Evolutionary conservation across 2,329 filamentous ascomycete genomes (phyloP).

Genomic region (Coniochaeta hoffmannii): DNA sequence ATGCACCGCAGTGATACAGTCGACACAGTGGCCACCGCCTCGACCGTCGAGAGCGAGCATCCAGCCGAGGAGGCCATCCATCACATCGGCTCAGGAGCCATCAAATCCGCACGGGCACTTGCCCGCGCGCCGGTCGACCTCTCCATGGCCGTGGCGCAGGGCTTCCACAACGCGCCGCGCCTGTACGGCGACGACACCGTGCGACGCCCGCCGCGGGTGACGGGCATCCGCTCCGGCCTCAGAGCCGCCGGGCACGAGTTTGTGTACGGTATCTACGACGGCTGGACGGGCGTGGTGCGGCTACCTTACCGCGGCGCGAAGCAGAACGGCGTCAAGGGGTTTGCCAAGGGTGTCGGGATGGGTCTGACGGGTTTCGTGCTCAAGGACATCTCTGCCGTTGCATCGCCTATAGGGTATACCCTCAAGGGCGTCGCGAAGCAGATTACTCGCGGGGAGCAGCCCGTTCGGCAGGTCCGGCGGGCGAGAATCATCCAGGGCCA

Average conservation of each 20-base stretch:
- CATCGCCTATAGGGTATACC: conserved; percentile 54
- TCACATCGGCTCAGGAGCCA: conserved; percentile 44
- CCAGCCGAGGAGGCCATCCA: conserved; percentile 34
- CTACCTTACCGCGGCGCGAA: conserved; percentile 52
- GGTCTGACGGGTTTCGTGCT: conserved; percentile 57
- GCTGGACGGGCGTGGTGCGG: conserved; percentile 53
- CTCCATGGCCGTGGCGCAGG: conserved; percentile 55
- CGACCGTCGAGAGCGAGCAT: conserved; percentile 17
- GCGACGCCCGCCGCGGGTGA: conserved; percentile 53
- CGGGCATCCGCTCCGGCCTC: conserved; percentile 56
- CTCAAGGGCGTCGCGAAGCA: conserved; percentile 60
- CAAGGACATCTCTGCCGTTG: conserved; percentile 55
- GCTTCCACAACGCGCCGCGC: conserved; percentile 63
- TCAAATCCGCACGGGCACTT: conserved; percentile 42
- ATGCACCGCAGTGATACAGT: conserved; percentile 11
- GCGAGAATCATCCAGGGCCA: conserved; percentile 53
- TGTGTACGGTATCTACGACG: conserved; percentile 57
- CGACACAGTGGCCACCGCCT: conserved; percentile 18
- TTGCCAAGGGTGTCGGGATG: conserved; percentile 51
- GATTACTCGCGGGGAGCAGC: conserved; percentile 42
- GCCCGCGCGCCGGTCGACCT: conserved; percentile 53
- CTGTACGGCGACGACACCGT: conserved; percentile 66
- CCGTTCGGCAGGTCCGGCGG: conserved; percentile 44
- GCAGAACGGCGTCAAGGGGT: conserved; percentile 31
- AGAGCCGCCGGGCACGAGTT: conserved; percentile 55